phyloP scores from a whole-genome alignment of 176 grass and related monocot species.

The Phoenix roebelenii region DNA sequence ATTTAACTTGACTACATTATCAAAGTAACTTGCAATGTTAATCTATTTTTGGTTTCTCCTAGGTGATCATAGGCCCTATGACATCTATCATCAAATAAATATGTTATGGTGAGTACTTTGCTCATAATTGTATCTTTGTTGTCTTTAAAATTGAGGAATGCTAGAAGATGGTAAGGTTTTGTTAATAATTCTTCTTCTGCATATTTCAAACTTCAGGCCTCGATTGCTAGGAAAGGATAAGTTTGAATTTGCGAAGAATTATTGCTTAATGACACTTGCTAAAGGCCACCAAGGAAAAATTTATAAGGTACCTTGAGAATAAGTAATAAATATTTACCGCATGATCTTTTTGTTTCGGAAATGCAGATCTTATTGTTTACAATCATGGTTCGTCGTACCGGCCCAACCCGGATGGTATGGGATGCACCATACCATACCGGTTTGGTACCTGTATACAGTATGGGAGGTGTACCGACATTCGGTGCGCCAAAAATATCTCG shows the following conservation, averaged over 20 bases:
- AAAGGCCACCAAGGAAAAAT: constrained; percentile 37
- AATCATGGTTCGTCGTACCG: too few relatives aligned
- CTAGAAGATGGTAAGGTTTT: not conserved
- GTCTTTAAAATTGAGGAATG: too few relatives aligned
- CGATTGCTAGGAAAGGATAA: constrained; percentile 71
- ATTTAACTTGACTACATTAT: too few relatives aligned
- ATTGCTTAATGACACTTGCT: constrained; percentile 47
- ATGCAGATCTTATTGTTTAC: too few relatives aligned
- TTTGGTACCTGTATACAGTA: too few relatives aligned
- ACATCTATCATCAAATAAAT: constrained; percentile 98
- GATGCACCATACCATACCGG: too few relatives aligned
- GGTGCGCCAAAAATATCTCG: too few relatives aligned
- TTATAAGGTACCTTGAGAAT: constrained; percentile 43
- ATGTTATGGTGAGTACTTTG: constrained; percentile 65
- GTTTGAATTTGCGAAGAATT: constrained; percentile 79
- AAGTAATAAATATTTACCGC: too few relatives aligned
- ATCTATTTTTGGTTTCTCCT: constrained; percentile 49
- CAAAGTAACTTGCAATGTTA: not conserved
- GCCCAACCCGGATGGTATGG: too few relatives aligned
- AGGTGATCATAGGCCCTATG: constrained; percentile 85
- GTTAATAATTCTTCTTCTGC: constrained; percentile 1
- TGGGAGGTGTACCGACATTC: too few relatives aligned
- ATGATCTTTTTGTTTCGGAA: too few relatives aligned
- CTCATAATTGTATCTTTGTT: too few relatives aligned
- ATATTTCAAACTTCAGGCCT: constrained; percentile 47